phyloP scores from a whole-genome alignment of 805 yeast species.

The Lipomyces kockii region DNA sequence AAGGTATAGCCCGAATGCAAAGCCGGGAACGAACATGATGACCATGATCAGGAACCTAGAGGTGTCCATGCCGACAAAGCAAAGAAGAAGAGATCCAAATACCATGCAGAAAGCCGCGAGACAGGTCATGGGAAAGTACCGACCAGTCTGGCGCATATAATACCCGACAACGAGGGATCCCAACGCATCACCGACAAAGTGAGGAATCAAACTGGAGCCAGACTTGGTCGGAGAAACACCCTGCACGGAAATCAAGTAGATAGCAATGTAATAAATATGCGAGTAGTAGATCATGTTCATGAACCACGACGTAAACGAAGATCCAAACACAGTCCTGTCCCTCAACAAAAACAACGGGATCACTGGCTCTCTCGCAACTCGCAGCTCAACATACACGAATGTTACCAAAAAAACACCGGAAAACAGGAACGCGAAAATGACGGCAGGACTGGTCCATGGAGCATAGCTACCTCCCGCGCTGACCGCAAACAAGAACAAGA shows the following conservation, averaged over 20 bases:
- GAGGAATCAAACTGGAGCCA: constrained; percentile 56
- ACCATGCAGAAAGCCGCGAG: constrained; percentile 25
- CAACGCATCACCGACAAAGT: constrained; percentile 66
- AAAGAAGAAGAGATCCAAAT: constrained; percentile 22
- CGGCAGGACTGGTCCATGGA: constrained; percentile 52
- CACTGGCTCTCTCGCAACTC: constrained; percentile 64
- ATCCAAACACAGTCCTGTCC: constrained; percentile 63
- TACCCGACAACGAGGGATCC: constrained; percentile 73
- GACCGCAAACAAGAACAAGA: constrained; percentile 63
- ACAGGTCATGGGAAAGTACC: constrained; percentile 34
- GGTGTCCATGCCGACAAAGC: constrained; percentile 28
- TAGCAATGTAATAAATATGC: constrained; percentile 69
- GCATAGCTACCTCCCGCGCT: constrained; percentile 66
- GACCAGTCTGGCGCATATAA: constrained; percentile 68
- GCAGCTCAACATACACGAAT: constrained; percentile 59
- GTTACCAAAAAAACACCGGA: constrained; percentile 45
- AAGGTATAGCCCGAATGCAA: constrained; percentile 59
- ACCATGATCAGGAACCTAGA: constrained; percentile 18
- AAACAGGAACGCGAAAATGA: constrained; percentile 45
- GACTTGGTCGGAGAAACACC: constrained; percentile 58
- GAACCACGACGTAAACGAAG: constrained; percentile 73
- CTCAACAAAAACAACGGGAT: constrained; percentile 63
- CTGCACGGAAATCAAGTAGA: constrained; percentile 63
- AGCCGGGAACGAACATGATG: constrained; percentile 55
- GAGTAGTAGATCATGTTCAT: constrained; percentile 70